Base-by-base conservation (phyloP, 2,329 filamentous ascomycete genomes). In the Berkeleyomyces basicola region DNA sequence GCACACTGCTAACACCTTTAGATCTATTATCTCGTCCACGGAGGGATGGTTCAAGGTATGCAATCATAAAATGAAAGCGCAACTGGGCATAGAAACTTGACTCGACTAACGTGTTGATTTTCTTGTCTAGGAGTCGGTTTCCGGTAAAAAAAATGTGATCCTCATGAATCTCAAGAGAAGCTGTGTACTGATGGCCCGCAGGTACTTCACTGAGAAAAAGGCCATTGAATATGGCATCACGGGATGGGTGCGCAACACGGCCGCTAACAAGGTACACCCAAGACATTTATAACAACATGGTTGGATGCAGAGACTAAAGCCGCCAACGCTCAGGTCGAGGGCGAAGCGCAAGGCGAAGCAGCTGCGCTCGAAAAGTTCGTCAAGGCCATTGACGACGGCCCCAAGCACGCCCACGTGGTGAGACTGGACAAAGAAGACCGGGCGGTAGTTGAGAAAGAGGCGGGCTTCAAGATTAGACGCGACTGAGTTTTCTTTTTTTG, bases 331-430 rank as follows among this genome's bases (percentile, higher is more conserved):
- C 57, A 96, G 89, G 91, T 97, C 57, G 83, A 89, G 70, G 92
- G 92, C 36, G 91, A 96, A 74, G 90, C 86, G 4, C 92, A 97
- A 71, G 91, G 90, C 39, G 77, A 81, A 1, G 78, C 84, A 1
- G 79, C 82, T 0, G 74, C 79, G 2, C 71, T 97, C 36, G 74
- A 83, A 61, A 80, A 83, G 62, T 86, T 96, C 67, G 74, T 95
- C 43, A 82, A 86, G 67, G 84, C 89, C 66, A 75, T 96, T 57
- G 80, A 90, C 69, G 79, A 82, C 61, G 92, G 92, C 0, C 91
- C 91, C 0, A 75, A 78, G 0, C 78, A 82, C 62, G 85, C 91
- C 1, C 80, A 80, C 33, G 92, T 97, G 0, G 82, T 83, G 44
- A 84, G 85, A 68, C 75, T 96, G 6, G 85, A 91, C 66, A 82